Evolutionary conservation across 2,329 filamentous ascomycete species (phyloP).

Genomic region (Xylariaceae sp.): DNA sequence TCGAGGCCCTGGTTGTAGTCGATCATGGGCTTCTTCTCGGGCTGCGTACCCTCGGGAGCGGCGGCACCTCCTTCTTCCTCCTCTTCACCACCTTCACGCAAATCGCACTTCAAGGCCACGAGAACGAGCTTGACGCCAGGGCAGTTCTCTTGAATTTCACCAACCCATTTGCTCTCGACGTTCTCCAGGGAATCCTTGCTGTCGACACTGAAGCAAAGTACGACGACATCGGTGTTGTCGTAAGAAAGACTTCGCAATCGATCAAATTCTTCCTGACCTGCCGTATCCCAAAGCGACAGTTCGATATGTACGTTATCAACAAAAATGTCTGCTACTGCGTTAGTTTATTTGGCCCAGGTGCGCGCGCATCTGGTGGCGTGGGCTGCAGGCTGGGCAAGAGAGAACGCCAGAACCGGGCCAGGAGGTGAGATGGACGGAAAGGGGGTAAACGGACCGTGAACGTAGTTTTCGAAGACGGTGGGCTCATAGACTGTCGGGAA

Average conservation of each 20-base stretch:
- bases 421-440: background rate
- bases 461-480: constrained; percentile 98
- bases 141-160: constrained; percentile 97
- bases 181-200: constrained; percentile 96
- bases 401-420: background rate
- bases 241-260: constrained; percentile 91
- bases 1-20: constrained; percentile 88
- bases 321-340: constrained; percentile 69
- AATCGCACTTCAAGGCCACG: constrained; percentile 93
- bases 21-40: constrained; percentile 68
- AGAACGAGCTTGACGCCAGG: constrained; percentile 91
- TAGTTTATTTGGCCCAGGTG: background rate
- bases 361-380: background rate
- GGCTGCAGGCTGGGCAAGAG: background rate
- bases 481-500: constrained; percentile 98
- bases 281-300: constrained; percentile 95
- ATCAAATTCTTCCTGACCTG: constrained; percentile 98
- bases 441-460: constrained; percentile 64
- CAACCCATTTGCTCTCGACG: constrained; percentile 97
- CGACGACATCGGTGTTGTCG: constrained; percentile 94
- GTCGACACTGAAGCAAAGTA: constrained; percentile 98
- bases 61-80: constrained; percentile 59
- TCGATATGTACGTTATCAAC: constrained; percentile 97
- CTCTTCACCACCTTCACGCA: constrained; percentile 68
- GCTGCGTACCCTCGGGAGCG: constrained; percentile 35